Conservation (phyloP, 1,284 basidiomycete species). For the Cryptococcus sp. region DNA sequence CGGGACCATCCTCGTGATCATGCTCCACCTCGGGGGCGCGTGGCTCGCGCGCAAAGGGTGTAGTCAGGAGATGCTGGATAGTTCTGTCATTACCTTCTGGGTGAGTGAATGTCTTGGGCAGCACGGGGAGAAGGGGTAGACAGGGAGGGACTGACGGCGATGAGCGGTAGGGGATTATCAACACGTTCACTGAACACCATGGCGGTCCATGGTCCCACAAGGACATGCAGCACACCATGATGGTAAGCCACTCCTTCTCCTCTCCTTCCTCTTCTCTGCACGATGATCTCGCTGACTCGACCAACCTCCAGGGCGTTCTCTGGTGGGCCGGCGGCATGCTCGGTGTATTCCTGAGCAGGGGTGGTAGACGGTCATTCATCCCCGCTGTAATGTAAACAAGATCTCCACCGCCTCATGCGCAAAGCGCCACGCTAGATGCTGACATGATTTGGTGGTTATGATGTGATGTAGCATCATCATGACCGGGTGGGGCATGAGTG, state of each 20-base stretch:
- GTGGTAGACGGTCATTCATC: slow-evolving; percentile 78
- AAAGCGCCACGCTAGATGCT: background rate
- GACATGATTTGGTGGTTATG: background rate
- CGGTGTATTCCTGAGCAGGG: slow-evolving; percentile 79
- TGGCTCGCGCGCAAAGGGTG: slow-evolving; percentile 63
- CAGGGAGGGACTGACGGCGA: too few relatives aligned
- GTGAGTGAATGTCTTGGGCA: slow-evolving; percentile 51
- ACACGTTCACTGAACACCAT: slow-evolving; percentile 90
- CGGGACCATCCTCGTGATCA: slow-evolving; percentile 74
- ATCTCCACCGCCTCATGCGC: background rate
- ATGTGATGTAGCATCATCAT: slow-evolving; percentile 64
- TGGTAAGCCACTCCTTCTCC: slow-evolving; percentile 22
- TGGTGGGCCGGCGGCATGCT: slow-evolving; percentile 89
- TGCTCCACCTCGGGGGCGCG: slow-evolving; percentile 74
- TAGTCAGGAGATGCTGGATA: slow-evolving; percentile 85
- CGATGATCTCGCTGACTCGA: background rate
- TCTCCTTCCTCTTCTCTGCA: slow-evolving; percentile 13
- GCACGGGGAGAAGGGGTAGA: background rate
- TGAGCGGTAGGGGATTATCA: slow-evolving; percentile 57
- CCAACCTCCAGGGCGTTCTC: slow-evolving; percentile 56
- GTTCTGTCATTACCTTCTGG: slow-evolving; percentile 83
- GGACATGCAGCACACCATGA: slow-evolving; percentile 86
- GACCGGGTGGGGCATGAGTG: slow-evolving; percentile 93
- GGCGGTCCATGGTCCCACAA: slow-evolving; percentile 79
- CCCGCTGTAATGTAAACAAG: slow-evolving; percentile 71